Conservation (phyloP, 768 basidiomycete species). For the Lentinus brumalis region DNA sequence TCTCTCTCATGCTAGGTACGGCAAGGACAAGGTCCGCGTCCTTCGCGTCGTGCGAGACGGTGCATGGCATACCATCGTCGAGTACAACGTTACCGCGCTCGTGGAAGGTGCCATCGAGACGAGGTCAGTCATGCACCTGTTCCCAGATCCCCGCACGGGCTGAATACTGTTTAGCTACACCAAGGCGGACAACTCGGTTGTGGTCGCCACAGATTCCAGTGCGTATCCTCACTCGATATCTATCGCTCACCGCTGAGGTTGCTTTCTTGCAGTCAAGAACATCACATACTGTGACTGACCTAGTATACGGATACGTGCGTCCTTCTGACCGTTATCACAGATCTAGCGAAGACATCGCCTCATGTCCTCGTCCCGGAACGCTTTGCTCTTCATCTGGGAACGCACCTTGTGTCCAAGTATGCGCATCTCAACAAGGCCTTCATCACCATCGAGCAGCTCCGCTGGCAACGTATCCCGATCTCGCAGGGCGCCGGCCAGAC, state of each 20-base stretch:
- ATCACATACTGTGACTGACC: constrained; percentile 37
- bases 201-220: constrained; percentile 94
- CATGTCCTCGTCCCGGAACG: constrained; percentile 81
- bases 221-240: constrained; percentile 29
- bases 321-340: constrained; percentile 36
- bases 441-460: constrained; percentile 73
- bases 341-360: constrained; percentile 87
- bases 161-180: constrained; percentile 60
- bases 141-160: background rate
- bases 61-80: constrained; percentile 71
- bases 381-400: constrained; percentile 86
- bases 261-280: constrained; percentile 37
- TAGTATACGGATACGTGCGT: background rate
- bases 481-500: constrained; percentile 24
- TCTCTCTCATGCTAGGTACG: constrained; percentile 66
- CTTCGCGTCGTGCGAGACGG: constrained; percentile 78
- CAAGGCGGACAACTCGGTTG: constrained; percentile 81
- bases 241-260: background rate
- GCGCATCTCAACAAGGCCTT: constrained; percentile 71
- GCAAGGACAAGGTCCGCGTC: constrained; percentile 88
- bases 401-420: constrained; percentile 81
- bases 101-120: constrained; percentile 83
- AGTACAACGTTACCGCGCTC: constrained; percentile 80
- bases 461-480: constrained; percentile 80
- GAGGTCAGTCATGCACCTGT: constrained; percentile 46